These are phyloP conservation scores for Psilocybe cubensis DNA, from an alignment of 768 basidiomycete species.

Conservation along the genomic window DNA sequence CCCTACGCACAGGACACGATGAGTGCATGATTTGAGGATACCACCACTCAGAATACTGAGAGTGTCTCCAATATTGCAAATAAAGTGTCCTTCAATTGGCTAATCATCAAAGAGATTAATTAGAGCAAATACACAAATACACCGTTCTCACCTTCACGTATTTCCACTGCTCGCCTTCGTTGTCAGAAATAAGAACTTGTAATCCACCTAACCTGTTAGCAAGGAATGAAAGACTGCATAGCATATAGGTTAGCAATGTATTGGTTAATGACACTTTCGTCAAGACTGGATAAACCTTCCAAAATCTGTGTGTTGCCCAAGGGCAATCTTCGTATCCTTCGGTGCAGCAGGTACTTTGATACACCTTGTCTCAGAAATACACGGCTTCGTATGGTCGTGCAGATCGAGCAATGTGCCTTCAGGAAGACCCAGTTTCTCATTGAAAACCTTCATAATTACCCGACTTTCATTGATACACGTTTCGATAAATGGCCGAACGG, in stretches of 20 bases:
- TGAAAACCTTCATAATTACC: conserved; percentile 53
- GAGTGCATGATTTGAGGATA: conserved; percentile 60
- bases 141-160: conserved; percentile 56
- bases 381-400: conserved; percentile 46
- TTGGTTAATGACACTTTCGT: too few species aligned
- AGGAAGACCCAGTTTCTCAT: conserved; percentile 54
- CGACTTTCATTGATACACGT: conserved; percentile 56
- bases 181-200: conserved; percentile 59
- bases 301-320: conserved; percentile 70
- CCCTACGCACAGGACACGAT: conserved; percentile 55
- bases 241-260: too few species aligned
- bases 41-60: conserved; percentile 62
- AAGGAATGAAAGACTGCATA: conserved; percentile 53
- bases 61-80: conserved; percentile 65
- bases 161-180: conserved; percentile 57
- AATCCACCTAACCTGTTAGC: conserved; percentile 68
- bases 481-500: conserved; percentile 52
- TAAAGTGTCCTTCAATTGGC: conserved; percentile 54
- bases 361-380: conserved; percentile 57
- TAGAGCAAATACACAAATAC: neutral
- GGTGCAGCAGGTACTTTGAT: conserved; percentile 49
- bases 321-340: conserved; percentile 29
- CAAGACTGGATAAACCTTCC: conserved; percentile 44
- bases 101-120: conserved; percentile 11
- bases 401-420: conserved; percentile 43